Evolutionary conservation across 2,329 filamentous ascomycete genomes (phyloP), one percentile per base, ranked within the genome.

Genomic region (Didymella glomerata): DNA sequence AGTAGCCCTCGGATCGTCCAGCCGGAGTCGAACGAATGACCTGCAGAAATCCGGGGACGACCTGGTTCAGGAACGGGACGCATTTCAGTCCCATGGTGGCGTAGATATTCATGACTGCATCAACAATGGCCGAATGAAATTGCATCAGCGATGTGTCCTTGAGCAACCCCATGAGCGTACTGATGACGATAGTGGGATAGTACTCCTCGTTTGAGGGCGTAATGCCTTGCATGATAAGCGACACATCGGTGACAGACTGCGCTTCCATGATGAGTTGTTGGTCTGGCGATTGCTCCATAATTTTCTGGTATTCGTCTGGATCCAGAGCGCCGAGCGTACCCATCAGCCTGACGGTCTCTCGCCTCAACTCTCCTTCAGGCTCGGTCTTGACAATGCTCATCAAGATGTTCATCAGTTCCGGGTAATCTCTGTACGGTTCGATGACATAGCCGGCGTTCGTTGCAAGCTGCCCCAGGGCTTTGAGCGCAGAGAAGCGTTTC

Each of bases 101-200:
- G 79, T 99, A 99, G 59, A 99, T 99, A 68, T 92, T 97, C 88
- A 99, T 98, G 69, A 99, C 96, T 5, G 95, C 95, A 76, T 98
- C 95, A 50, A 99, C 95, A 14, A 98, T 94, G 11, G 90, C 88
- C 4, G 93, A 94, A 71, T 99, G 96, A 69, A 97, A 94, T 71
- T 96, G 91, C 13, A 90, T 87, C 4, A 99, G 83, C 0, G 95
- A 98, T 25, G 89, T 88, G 68, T 99, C 95, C 70, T 94, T 96
- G 34, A 99, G 80, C 66, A 99, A 93, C 56, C 93, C 90, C 70
- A 99, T 88, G 11, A 99, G 84, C 1, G 95, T 96, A 70, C 97
- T 97, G 74, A 99, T 97, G 46, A 97, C 95, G 18, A 99, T 93
- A 0, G 95, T 99, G 0, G 95, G 95, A 73, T 97, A 99, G 77